These are phyloP conservation scores for Meredithiella fracta DNA, from an alignment of 2,329 filamentous ascomycete genomes.

Conservation along the genomic window DNA sequence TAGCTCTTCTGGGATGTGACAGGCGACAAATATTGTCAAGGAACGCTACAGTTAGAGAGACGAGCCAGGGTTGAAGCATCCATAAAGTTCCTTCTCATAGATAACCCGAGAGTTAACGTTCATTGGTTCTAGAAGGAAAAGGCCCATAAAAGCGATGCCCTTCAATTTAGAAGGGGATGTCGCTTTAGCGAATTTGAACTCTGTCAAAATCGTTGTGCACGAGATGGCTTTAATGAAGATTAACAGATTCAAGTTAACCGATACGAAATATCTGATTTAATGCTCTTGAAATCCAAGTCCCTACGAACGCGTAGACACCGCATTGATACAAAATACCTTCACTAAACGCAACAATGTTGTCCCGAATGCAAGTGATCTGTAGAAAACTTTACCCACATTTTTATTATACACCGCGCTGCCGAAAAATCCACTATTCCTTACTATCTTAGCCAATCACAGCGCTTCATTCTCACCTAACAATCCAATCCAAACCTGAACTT, in stretches of 20 bases:
- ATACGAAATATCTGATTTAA: background rate
- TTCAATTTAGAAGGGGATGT: background rate
- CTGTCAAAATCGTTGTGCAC: background rate
- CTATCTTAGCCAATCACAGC: conserved; percentile 1
- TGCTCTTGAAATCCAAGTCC: background rate
- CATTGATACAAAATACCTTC: background rate
- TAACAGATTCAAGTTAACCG: too few species aligned
- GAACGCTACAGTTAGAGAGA: background rate
- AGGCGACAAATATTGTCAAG: background rate
- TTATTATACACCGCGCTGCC: background rate
- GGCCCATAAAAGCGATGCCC: background rate
- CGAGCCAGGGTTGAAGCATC: too few species aligned
- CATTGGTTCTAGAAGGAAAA: background rate
- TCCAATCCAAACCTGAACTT: conserved; percentile 3
- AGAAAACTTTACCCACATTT: background rate
- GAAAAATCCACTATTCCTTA: conserved; percentile 3
- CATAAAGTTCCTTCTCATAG: too few species aligned
- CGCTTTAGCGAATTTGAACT: background rate
- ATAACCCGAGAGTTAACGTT: background rate
- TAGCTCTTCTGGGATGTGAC: background rate
- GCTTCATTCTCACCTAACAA: background rate
- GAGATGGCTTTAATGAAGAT: too few species aligned
- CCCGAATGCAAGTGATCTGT: background rate
- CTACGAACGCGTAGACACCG: background rate
- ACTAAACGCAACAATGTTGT: background rate